Evolutionary conservation across 176 grass and related monocot species (phyloP), one percentile per base, ranked within the genome.

Genomic region (Avena atlantica): DNA sequence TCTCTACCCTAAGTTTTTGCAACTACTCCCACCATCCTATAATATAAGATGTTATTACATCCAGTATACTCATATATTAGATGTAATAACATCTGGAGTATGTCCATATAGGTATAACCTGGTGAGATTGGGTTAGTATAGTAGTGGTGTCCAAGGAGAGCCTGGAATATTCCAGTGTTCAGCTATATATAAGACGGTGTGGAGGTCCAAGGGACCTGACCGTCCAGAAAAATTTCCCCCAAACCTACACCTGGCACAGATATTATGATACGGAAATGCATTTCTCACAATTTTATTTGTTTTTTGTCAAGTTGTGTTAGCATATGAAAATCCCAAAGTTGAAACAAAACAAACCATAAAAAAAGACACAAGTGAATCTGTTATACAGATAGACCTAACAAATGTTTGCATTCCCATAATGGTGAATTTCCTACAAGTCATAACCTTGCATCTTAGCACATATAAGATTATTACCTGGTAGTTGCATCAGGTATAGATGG

Each of bases 401-500:
- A 40, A 40, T 40, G 37, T 40, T 40, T 40, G 5, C 52, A 17
- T 62, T 8, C 4, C 34, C 58, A 69, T 34, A 82, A 71, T 17
- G 4, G n/a, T 23, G 27, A 60, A 69, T 3, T 75, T 60, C 44
- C 65, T 58, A 81, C 0, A 58, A 12, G 44, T 49, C 19, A 58
- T 10, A 64, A 76, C 59, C 23, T 74, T 4, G 3, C 40, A 34
- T 81, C 40, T 23, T 81, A 51, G 6, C 8, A 15, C 0, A 62
- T 24, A 89, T 6, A 8, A 61, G 71, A 62, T 49, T 69, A 12
- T 40, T 91, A 96, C 97, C 97, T 99, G 80, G 49, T 86, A 80
- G 81, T 89, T 82, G 85, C 83, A 76, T 81, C 44, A 23, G 86
- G 45, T 69, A 89, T 94, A 11, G 81, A 88, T 49, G 90, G 75